A percentile compares a stretch with the other conserved stretches of the same genome.
Conservation (phyloP, 345 rosid species). For the Arabidopsis arenosa region DNA sequence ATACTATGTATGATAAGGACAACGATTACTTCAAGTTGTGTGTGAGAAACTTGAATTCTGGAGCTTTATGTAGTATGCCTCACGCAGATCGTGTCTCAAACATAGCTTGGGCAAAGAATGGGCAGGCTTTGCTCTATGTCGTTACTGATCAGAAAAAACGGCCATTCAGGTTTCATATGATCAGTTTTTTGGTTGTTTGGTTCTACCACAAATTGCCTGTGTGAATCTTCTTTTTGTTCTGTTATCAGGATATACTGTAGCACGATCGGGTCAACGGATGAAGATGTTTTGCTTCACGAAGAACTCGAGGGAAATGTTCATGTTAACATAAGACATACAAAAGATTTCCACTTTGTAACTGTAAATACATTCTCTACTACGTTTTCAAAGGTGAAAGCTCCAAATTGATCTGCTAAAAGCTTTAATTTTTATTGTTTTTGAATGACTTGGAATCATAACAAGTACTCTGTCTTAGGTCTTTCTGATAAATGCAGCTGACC, state of each 20-base stretch:
- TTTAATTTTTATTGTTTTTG: neutral
- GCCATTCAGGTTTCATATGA: conserved; percentile 62
- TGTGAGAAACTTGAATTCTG: conserved; percentile 87
- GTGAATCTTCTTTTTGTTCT: conserved; percentile 10
- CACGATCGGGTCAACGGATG: conserved; percentile 91
- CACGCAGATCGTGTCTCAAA: conserved; percentile 82
- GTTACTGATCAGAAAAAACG: conserved; percentile 85
- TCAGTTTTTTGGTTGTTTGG: conserved; percentile 24
- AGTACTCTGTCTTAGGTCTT: conserved; percentile 77
- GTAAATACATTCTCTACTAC: conserved; percentile 73
- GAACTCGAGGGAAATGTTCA: conserved; percentile 70
- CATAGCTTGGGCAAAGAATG: conserved; percentile 90
- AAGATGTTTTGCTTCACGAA: conserved; percentile 81
- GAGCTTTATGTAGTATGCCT: conserved; percentile 92
- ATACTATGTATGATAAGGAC: conserved; percentile 96
- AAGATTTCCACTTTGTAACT: conserved; percentile 78
- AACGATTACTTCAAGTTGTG: conserved; percentile 76
- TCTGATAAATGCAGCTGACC: conserved; percentile 94
- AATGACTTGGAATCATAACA: conserved; percentile 23
- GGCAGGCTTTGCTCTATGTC: conserved; percentile 85
- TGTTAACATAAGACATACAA: conserved; percentile 76
- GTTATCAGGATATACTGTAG: conserved; percentile 70
- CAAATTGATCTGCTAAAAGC: neutral
- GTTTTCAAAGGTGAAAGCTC: conserved; percentile 70
- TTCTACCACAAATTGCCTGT: conserved; percentile 20